Base-by-base conservation (phyloP, 768 basidiomycete species). In the Rhizopogon sp. region DNA sequence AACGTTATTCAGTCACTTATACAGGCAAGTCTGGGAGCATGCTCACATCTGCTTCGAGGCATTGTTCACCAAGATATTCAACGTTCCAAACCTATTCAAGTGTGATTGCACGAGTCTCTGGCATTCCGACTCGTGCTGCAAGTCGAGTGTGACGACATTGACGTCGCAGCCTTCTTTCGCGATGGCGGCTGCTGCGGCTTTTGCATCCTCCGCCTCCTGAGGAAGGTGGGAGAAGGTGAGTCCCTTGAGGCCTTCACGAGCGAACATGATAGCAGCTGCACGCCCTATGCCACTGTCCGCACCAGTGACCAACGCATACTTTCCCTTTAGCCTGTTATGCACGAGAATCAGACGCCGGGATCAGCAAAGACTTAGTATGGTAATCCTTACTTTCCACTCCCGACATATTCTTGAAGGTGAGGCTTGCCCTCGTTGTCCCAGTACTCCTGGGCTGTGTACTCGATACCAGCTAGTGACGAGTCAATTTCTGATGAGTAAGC, bases 21-120 rank as follows among this genome's bases (percentile, higher is more conserved):
- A 20, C 42, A 59, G 37, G 22, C 35, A 20, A 41, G 14, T 14
- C 10, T 33, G 31, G 31, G 2, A 33, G 0, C 31, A 33, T 17
- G 45, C 55, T 50, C 17, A 52, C 44, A 72, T 68, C 58, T 78
- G 76, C 61, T 82, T 80, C 41, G 74, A 75, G 17, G 81, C 82
- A 64, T 84, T 83, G 67, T 84, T 83, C 53, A 86, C 80, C 45
- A 84, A 71, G 46, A 85, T 73, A 62, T 85, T 78, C 28, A 83
- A 63, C 52, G 70, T 69, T 17, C 73, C 72, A 56, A 75, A 82
- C 44, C 63, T 70, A 33, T 70, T 57, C 54, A 83, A 59, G 62
- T 84, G 83, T 44, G 71, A 65, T 7, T 79, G 72, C 54, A 84
- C 67, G 53, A 81, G 66, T 2, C 69, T 64, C 60, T 82, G 71